Conservation (phyloP, 148 eudicot genomes). For the Drosera capensis region DNA sequence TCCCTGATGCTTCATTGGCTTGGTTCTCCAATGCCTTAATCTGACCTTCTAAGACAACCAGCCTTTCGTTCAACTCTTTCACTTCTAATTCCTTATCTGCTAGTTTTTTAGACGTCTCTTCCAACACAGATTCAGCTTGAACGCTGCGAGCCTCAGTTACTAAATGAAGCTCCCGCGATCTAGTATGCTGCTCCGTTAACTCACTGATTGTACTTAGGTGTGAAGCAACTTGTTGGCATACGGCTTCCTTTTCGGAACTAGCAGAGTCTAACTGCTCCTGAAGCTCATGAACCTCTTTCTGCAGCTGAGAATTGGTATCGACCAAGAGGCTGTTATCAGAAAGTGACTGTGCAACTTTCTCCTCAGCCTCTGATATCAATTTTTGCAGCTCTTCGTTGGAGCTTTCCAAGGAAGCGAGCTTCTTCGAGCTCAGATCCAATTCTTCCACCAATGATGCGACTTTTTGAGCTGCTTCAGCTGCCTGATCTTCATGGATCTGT, state of each 20-base stretch:
- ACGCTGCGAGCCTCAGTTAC: conserved; percentile 41
- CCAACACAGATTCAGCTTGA: conserved; percentile 33
- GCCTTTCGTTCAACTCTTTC: conserved; percentile 28
- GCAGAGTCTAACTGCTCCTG: conserved; percentile 30
- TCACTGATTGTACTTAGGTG: conserved; percentile 56
- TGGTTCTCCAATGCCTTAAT: conserved; percentile 28
- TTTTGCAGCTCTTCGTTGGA: conserved; percentile 48
- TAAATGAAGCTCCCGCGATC: conserved; percentile 41
- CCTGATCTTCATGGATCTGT: conserved; percentile 34
- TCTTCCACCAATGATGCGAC: conserved; percentile 33
- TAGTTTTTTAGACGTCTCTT: conserved; percentile 31
- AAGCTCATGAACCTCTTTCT: conserved; percentile 50
- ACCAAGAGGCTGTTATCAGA: conserved; percentile 49
- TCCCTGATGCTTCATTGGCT: conserved; percentile 26
- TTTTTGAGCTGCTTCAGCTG: conserved; percentile 33
- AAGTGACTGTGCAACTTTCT: conserved; percentile 34
- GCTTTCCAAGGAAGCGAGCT: conserved; percentile 30
- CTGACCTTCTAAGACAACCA: conserved; percentile 30
- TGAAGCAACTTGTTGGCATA: conserved; percentile 46
- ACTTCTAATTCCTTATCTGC: conserved; percentile 44
- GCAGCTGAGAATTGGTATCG: conserved; percentile 52
- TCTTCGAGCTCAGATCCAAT: conserved; percentile 19
- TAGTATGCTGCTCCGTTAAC: conserved; percentile 53
- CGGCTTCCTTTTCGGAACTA: conserved; percentile 47
- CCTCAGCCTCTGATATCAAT: conserved; percentile 40